These are phyloP conservation scores for Tephrocybe rancida DNA, from an alignment of 768 basidiomycete species.

Conservation along the genomic window DNA sequence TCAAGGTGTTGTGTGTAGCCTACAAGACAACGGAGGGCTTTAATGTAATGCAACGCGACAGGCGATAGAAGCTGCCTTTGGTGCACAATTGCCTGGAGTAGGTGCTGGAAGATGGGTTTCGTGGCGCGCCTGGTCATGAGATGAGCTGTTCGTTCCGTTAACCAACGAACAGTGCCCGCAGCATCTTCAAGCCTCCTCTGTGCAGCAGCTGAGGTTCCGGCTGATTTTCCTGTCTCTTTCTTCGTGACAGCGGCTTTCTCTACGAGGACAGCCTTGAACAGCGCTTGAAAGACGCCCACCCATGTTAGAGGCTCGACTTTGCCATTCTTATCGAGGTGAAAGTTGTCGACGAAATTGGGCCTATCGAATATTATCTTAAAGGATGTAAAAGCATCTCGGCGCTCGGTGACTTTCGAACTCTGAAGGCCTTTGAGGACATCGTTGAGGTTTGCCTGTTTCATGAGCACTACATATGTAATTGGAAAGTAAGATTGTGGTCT, in stretches of 20 bases:
- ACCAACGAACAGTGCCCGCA: constrained; percentile 69
- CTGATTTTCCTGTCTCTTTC: constrained; percentile 39
- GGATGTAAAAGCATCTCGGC: constrained; percentile 60
- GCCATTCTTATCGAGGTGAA: constrained; percentile 37
- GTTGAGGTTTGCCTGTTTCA: constrained; percentile 34
- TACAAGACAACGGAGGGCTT: constrained; percentile 69
- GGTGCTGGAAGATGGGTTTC: constrained; percentile 62
- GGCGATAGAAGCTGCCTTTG: constrained; percentile 56
- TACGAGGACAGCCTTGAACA: constrained; percentile 64
- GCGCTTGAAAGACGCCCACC: constrained; percentile 69
- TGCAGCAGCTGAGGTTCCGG: constrained; percentile 45
- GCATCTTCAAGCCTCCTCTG: constrained; percentile 66
- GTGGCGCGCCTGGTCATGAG: constrained; percentile 57
- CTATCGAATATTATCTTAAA: constrained; percentile 55
- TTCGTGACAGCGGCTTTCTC: constrained; percentile 59
- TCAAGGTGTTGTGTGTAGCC: constrained; percentile 78
- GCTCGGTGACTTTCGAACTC: constrained; percentile 69
- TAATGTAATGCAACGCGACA: constrained; percentile 80
- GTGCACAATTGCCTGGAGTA: constrained; percentile 60
- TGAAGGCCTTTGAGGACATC: constrained; percentile 52
- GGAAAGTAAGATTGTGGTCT: not conserved
- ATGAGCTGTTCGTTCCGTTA: constrained; percentile 64
- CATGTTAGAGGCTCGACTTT: constrained; percentile 46
- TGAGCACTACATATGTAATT: not conserved
- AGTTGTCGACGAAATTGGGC: constrained; percentile 47